phyloP scores from a whole-genome alignment of 1,284 basidiomycete species.

The Grifola frondosa region DNA sequence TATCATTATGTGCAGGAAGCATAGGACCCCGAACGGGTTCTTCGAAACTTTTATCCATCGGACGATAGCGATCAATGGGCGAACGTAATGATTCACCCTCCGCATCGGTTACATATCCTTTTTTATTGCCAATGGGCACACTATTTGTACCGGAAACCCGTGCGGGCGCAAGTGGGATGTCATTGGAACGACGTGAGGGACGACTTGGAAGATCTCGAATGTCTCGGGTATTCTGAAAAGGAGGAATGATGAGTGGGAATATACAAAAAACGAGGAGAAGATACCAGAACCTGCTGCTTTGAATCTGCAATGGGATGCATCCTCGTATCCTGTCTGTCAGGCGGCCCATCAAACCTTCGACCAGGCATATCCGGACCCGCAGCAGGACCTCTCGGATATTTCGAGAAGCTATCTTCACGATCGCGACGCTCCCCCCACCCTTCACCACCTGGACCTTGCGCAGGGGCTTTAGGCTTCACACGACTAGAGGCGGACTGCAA shows the following conservation, averaged over 20 bases:
- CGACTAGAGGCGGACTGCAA: conserved; percentile 4
- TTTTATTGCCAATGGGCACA: conserved; percentile 10
- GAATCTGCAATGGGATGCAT: background rate
- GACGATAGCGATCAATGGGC: background rate
- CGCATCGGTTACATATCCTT: background rate
- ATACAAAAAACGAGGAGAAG: background rate
- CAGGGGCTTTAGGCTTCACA: background rate
- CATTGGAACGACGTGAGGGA: background rate
- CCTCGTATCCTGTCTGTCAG: too few relatives aligned
- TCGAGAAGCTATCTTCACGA: conserved; percentile 1
- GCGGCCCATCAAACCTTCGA: background rate
- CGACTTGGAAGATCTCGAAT: background rate
- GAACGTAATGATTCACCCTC: background rate
- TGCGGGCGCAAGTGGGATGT: background rate
- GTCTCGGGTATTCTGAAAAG: conserved; percentile 4
- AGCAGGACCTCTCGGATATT: conserved; percentile 1
- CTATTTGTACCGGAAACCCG: conserved; percentile 11
- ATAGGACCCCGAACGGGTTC: background rate
- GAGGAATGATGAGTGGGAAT: too few relatives aligned
- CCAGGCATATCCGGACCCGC: conserved; percentile 7
- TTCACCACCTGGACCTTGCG: conserved; percentile 1
- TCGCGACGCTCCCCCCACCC: conserved; percentile 5
- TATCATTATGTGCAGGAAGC: background rate
- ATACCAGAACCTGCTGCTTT: conserved; percentile 1
- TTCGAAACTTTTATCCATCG: background rate